Evolutionary conservation across 495 filamentous ascomycete species (phyloP).

Genomic region (Evernia prunastri): DNA sequence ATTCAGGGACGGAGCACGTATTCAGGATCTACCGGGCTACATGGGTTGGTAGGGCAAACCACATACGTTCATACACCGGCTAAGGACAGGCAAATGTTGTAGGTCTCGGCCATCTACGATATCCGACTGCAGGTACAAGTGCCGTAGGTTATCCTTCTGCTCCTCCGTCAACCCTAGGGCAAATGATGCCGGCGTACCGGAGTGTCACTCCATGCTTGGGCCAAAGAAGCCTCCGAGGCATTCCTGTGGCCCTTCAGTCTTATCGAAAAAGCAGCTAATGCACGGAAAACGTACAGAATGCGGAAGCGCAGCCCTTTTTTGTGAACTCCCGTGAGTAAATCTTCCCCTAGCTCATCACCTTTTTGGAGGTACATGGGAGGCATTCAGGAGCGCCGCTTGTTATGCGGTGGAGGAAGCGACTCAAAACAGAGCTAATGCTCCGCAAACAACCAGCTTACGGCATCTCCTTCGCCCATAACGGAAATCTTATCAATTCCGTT

Average conservation of each 20-base stretch:
- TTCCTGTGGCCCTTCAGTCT: too few relatives aligned
- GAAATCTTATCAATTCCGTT: slow-evolving; percentile 90
- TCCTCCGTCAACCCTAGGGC: too few relatives aligned
- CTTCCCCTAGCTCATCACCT: too few relatives aligned
- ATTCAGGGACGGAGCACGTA: slow-evolving; percentile 64
- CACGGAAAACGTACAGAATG: too few relatives aligned
- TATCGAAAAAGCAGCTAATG: too few relatives aligned
- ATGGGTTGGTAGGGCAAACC: not conserved
- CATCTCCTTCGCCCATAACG: slow-evolving; percentile 66
- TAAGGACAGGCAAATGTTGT: not conserved
- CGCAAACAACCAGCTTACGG: slow-evolving; percentile 86
- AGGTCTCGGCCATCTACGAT: slow-evolving; percentile 71
- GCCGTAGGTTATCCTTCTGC: slow-evolving; percentile 71
- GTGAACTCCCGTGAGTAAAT: slow-evolving; percentile 10
- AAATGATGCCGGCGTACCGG: too few relatives aligned
- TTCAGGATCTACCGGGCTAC: slow-evolving; percentile 46
- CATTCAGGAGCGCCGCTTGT: too few relatives aligned
- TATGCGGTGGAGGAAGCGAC: too few relatives aligned
- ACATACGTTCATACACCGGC: too few relatives aligned
- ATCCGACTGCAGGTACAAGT: slow-evolving; percentile 84
- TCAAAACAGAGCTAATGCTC: slow-evolving; percentile 65
- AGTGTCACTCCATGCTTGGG: not conserved
- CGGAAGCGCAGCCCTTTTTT: slow-evolving; percentile 83
- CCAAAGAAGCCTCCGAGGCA: too few relatives aligned
- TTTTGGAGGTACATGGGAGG: too few relatives aligned